Percentiles rank a stretch among this genome's conserved stretches.
Evolutionary conservation across 495 filamentous ascomycete genomes (phyloP).

Genomic region (Xylaria sp.): DNA sequence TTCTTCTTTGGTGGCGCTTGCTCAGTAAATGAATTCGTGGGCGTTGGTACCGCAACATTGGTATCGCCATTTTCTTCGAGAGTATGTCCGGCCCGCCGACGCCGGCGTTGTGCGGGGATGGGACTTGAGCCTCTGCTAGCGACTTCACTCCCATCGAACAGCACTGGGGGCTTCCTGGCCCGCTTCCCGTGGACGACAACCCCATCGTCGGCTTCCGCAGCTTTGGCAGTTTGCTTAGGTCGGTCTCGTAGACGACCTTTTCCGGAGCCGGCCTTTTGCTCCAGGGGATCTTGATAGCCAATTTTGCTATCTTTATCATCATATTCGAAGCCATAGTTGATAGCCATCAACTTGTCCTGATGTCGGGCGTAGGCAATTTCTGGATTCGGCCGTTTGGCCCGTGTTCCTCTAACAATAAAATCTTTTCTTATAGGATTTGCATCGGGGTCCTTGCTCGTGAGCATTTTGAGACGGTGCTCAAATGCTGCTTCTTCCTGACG

Average conservation of each 20-base stretch:
- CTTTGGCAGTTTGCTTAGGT: constrained; percentile 54
- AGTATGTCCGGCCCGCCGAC: constrained; percentile 29
- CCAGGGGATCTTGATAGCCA: constrained; percentile 53
- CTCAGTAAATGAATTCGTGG: constrained; percentile 8
- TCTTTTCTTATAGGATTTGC: constrained; percentile 31
- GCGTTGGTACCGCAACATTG: constrained; percentile 5
- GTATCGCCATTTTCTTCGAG: constrained; percentile 32
- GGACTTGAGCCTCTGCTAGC: constrained; percentile 51
- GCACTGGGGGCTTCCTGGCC: constrained; percentile 47
- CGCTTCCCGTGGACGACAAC: constrained; percentile 52
- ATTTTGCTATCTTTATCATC: constrained; percentile 47
- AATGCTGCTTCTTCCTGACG: constrained; percentile 40
- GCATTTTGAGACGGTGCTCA: constrained; percentile 29
- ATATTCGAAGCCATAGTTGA: constrained; percentile 55
- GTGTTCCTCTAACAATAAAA: constrained; percentile 49
- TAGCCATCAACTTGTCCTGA: constrained; percentile 54
- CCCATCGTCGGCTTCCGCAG: constrained; percentile 53
- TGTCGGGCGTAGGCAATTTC: constrained; percentile 45
- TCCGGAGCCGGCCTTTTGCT: constrained; percentile 53
- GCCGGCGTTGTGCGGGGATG: constrained; percentile 43
- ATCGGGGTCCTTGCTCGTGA: constrained; percentile 29
- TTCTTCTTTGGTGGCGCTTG: constrained; percentile 35
- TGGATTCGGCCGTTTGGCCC: constrained; percentile 46
- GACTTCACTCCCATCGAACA: constrained; percentile 51
- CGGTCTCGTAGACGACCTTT: constrained; percentile 54